phyloP scores from a whole-genome alignment of 176 grass and related monocot genomes.

The Cenchrus purpureus region DNA sequence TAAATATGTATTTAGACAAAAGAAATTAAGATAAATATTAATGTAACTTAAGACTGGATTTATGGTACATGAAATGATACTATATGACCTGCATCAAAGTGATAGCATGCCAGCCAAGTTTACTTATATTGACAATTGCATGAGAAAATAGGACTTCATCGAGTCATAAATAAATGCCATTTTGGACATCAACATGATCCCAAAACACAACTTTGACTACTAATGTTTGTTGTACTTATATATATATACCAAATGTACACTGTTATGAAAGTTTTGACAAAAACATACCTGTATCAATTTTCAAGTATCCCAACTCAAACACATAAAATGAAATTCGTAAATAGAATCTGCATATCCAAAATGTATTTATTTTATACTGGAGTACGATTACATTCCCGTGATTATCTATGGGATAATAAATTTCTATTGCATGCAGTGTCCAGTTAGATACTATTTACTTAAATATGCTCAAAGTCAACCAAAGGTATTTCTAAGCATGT shows the following conservation, averaged over 20 bases:
- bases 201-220: too few species aligned
- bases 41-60: not conserved
- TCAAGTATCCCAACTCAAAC: too few species aligned
- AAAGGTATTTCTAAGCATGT: not conserved
- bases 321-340: too few species aligned
- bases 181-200: too few species aligned
- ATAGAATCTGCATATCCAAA: too few species aligned
- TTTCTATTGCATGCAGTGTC: not conserved
- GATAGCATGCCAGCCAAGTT: not conserved
- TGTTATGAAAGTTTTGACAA: too few species aligned
- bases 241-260: too few species aligned
- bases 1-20: constrained; percentile 43
- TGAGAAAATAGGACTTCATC: not conserved
- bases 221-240: too few species aligned
- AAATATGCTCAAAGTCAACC: not conserved
- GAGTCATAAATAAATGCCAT: too few species aligned
- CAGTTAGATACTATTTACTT: constrained; percentile 24
- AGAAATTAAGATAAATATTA: constrained; percentile 34
- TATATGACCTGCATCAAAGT: not conserved
- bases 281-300: too few species aligned
- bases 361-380: too few species aligned
- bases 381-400: too few species aligned
- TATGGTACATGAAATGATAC: constrained; percentile 33
- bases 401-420: not conserved
- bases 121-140: not conserved